phyloP scores from a whole-genome alignment of 2,329 filamentous ascomycete species.

The Rasamsonia emersonii region DNA sequence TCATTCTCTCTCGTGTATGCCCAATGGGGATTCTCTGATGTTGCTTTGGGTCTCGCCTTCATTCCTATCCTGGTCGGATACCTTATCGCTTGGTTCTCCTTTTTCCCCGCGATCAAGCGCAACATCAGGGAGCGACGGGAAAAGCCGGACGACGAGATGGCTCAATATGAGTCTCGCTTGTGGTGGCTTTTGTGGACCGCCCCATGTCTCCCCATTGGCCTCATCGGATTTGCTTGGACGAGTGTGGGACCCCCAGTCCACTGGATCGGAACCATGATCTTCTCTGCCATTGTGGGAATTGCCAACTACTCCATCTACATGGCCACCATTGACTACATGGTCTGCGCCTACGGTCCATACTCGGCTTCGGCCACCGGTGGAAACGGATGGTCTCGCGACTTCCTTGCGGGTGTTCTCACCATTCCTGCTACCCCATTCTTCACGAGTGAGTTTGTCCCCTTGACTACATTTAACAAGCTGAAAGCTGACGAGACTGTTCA shows the following conservation, averaged over 20 bases:
- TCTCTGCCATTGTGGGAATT: conserved; percentile 52
- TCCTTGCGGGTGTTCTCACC: conserved; percentile 56
- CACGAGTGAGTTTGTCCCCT: conserved; percentile 22
- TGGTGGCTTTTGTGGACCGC: conserved; percentile 54
- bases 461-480: conserved; percentile 4
- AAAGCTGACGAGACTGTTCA: conserved; percentile 3
- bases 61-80: conserved; percentile 52
- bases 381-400: conserved; percentile 58
- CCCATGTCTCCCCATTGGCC: conserved; percentile 50
- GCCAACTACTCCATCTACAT: conserved; percentile 58
- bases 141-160: conserved; percentile 42
- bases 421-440: conserved; percentile 49
- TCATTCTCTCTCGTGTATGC: conserved; percentile 52
- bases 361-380: conserved; percentile 59
- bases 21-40: conserved; percentile 49
- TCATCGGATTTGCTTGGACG: conserved; percentile 57
- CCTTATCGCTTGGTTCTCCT: conserved; percentile 49
- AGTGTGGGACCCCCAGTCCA: conserved; percentile 47
- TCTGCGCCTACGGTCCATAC: conserved; percentile 58
- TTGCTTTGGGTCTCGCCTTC: conserved; percentile 45
- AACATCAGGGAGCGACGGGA: conserved; percentile 38
- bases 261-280: conserved; percentile 57
- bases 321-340: conserved; percentile 61
- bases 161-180: conserved; percentile 58
- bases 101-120: conserved; percentile 47